These are phyloP conservation scores for Escovopsis sp. DNA, from an alignment of 2,329 filamentous ascomycete genomes.

Conservation along the genomic window DNA sequence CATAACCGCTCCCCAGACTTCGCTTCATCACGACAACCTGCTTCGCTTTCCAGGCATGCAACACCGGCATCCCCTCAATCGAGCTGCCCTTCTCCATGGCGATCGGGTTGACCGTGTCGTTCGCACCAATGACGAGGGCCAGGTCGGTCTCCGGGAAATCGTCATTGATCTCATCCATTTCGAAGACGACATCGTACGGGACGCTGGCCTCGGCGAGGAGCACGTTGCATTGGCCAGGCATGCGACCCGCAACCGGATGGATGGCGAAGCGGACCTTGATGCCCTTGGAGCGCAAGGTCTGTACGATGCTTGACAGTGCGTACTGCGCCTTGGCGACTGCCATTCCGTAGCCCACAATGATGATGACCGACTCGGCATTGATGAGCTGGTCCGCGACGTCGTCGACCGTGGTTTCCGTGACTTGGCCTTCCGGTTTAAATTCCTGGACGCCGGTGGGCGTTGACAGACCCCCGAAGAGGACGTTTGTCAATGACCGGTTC, in stretches of 20 bases:
- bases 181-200: conserved; percentile 80
- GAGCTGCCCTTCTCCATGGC: conserved; percentile 69
- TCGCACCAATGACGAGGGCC: conserved; percentile 78
- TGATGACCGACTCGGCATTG: conserved; percentile 72
- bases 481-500: conserved; percentile 82
- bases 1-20: conserved; percentile 77
- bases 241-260: conserved; percentile 77
- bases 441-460: conserved; percentile 39
- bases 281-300: conserved; percentile 56
- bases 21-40: conserved; percentile 89
- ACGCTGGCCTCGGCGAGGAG: conserved; percentile 77
- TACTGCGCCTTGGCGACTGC: conserved; percentile 89
- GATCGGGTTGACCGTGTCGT: conserved; percentile 86
- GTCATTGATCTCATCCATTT: conserved; percentile 95
- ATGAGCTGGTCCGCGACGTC: conserved; percentile 64
- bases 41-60: conserved; percentile 90
- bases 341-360: conserved; percentile 88
- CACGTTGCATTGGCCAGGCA: conserved; percentile 90
- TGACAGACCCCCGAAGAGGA: conserved; percentile 62
- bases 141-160: conserved; percentile 78
- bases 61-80: conserved; percentile 84
- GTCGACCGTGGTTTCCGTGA: conserved; percentile 65
- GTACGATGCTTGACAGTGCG: conserved; percentile 70
- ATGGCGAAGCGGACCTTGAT: conserved; percentile 80
- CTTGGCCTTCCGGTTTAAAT: conserved; percentile 64